phyloP scores from a whole-genome alignment of 1,284 basidiomycete genomes.

The Pascua sp. region DNA sequence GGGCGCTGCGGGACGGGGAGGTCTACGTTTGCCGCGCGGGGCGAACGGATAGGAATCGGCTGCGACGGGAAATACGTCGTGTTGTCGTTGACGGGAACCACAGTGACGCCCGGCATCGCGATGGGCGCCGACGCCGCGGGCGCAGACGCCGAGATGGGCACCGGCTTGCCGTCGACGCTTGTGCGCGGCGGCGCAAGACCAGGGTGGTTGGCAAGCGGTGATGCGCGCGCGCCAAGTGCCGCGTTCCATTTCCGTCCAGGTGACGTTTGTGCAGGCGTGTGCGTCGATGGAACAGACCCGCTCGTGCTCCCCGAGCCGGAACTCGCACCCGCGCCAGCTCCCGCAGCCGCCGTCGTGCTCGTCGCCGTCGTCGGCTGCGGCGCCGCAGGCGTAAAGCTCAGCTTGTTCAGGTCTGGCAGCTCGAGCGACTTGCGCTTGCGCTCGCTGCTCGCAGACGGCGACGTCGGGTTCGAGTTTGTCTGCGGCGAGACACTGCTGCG shows the following conservation, averaged over 20 bases:
- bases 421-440: slow-evolving; percentile 47
- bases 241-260: too few relatives aligned
- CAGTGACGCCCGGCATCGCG: slow-evolving; percentile 11
- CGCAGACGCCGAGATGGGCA: slow-evolving; percentile 25
- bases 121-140: neutral
- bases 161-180: slow-evolving; percentile 9
- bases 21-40: slow-evolving; percentile 5
- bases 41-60: slow-evolving; percentile 22
- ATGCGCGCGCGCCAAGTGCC: too few relatives aligned
- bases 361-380: slow-evolving; percentile 41
- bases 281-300: too few relatives aligned
- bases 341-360: slow-evolving; percentile 22
- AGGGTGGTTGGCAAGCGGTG: too few relatives aligned
- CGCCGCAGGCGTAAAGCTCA: slow-evolving; percentile 46
- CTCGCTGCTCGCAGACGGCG: slow-evolving; percentile 40
- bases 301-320: too few relatives aligned
- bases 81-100: slow-evolving; percentile 21
- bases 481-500: slow-evolving; percentile 32
- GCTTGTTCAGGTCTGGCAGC: slow-evolving; percentile 48
- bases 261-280: too few relatives aligned
- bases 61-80: slow-evolving; percentile 18
- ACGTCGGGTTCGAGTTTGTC: slow-evolving; percentile 36
- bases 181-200: neutral
- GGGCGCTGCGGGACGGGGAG: slow-evolving; percentile 5
- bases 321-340: slow-evolving; percentile 1